Evolutionary conservation across 805 yeast species (phyloP).

Genomic region (Kuraishia piskuri): DNA sequence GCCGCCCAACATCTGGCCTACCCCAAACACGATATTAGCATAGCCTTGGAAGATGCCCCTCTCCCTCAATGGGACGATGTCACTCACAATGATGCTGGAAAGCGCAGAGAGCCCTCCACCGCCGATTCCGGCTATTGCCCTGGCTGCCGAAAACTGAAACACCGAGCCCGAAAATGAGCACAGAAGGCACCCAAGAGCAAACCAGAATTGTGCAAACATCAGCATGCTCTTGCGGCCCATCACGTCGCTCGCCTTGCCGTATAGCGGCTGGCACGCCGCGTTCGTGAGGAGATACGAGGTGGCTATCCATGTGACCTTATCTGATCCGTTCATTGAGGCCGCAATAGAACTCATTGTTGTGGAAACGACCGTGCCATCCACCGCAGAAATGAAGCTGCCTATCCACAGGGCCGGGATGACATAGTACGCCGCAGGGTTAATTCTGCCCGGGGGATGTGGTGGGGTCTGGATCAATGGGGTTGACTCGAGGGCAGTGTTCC

Average conservation of each 20-base stretch:
- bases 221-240: constrained; percentile 55
- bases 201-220: constrained; percentile 43
- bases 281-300: constrained; percentile 60
- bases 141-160: constrained; percentile 44
- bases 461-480: neutral
- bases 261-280: constrained; percentile 67
- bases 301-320: constrained; percentile 65
- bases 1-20: constrained; percentile 76
- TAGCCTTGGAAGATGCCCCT: constrained; percentile 84
- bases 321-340: constrained; percentile 56
- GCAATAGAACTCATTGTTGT: constrained; percentile 60
- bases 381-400: constrained; percentile 41
- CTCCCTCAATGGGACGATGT: constrained; percentile 69
- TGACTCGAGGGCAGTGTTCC: neutral
- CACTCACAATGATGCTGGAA: constrained; percentile 71
- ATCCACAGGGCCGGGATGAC: constrained; percentile 27
- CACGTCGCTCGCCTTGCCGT: constrained; percentile 64
- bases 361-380: constrained; percentile 62
- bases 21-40: constrained; percentile 69
- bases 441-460: neutral
- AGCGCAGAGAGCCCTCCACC: constrained; percentile 84
- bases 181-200: constrained; percentile 47
- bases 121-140: constrained; percentile 80
- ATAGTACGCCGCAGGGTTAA: neutral
- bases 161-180: constrained; percentile 45